Base-by-base conservation (phyloP, 1,139 yeast genomes). In the Candida neerlandica region DNA sequence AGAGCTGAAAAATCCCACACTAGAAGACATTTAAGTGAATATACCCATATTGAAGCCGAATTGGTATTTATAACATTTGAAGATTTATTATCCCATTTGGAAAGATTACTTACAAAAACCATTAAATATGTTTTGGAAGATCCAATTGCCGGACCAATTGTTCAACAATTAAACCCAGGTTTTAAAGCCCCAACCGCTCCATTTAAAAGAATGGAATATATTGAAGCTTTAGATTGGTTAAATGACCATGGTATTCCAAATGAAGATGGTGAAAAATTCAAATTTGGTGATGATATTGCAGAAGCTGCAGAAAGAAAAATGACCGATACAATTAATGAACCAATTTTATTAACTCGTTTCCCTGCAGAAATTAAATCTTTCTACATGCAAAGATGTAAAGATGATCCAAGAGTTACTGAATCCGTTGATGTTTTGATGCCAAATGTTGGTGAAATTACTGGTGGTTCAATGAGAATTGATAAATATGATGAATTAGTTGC, bases 1-100 rank as follows among this genome's bases (percentile, higher is more conserved):
- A 86, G 99, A 72, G 99, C 99, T 54, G 99, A 95, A 77, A 89
- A 91, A 69, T 91, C 98, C 15, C 99, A 95, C 75, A 95, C 99
- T 51, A 89, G 99, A 78, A 89, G 99, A 77, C 99, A 95, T 71
- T 80, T 95, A 70, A 84, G 95, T 54, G 99, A 95, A 74, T 95
- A 91, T 73, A 95, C 99, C 34, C 99, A 94, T 67, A 84, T 94
- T 62, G 99, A 94, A 77, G 89, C 92, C 46, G 99, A 94, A 75
- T 79, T 94, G 63, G 92, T 89, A 3, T 94, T 95, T 74, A 66
- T 94, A 60, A 73, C 82, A 34, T 95, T 94, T 65, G 96, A 92
- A 44, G 97, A 94, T 47, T 74, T 94, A 69, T 81, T 95, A 62
- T 61, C 71, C 52, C 99, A 95, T 71, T 81, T 95, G 63, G 99